phyloP scores from a whole-genome alignment of 208 protist genomes.

The Leishmania mexicana region DNA sequence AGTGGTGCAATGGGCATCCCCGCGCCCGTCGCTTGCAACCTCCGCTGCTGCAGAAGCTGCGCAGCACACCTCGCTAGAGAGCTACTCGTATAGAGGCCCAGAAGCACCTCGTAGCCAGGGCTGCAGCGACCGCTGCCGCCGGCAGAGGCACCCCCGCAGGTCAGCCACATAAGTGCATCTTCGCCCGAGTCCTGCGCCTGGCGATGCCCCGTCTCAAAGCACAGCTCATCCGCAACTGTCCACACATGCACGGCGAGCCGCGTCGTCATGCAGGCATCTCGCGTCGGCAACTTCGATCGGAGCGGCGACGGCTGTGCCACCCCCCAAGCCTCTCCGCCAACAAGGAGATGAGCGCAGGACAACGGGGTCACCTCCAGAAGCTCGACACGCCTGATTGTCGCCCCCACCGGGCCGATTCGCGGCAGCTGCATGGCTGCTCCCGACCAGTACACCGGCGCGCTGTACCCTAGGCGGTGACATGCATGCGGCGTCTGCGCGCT shows the following conservation, averaged over 20 bases:
- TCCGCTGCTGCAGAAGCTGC: constrained; percentile 4
- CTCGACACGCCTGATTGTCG: constrained; percentile 29
- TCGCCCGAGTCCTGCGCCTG: constrained; percentile 8
- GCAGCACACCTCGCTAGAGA: constrained; percentile 5
- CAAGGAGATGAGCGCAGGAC: background rate
- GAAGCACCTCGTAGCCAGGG: constrained; percentile 4
- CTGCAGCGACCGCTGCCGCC: background rate
- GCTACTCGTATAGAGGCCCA: constrained; percentile 21
- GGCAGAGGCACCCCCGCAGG: constrained; percentile 3
- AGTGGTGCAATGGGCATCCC: background rate
- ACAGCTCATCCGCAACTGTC: constrained; percentile 21
- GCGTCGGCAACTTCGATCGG: background rate
- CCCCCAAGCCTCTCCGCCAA: background rate
- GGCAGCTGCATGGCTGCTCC: constrained; percentile 32
- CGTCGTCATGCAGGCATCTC: constrained; percentile 4
- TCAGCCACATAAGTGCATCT: constrained; percentile 20
- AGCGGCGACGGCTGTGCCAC: background rate
- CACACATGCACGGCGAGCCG: constrained; percentile 19
- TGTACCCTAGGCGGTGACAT: background rate
- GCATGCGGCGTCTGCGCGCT: background rate
- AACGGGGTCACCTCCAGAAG: constrained; percentile 27
- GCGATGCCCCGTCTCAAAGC: constrained; percentile 6
- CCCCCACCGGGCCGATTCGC: constrained; percentile 29
- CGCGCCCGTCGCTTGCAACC: background rate
- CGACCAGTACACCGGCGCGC: constrained; percentile 22